These are phyloP conservation scores for Quercus parvula DNA, from an alignment of 306 rosid species.

Conservation along the genomic window DNA sequence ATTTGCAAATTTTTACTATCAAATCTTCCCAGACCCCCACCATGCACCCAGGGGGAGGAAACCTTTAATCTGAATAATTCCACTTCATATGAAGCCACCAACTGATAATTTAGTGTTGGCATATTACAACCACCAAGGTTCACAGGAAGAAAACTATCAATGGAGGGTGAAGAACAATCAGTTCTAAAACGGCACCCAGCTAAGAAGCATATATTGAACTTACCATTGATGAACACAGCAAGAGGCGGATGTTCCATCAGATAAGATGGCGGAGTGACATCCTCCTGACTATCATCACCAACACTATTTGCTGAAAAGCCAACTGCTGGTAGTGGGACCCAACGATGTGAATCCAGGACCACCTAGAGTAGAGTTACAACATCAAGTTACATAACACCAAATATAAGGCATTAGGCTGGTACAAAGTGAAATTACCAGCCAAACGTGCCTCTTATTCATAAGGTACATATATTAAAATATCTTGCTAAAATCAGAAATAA, in stretches of 20 bases:
- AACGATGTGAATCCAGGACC: slow-evolving; percentile 98
- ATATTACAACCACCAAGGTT: background rate
- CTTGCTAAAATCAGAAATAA: slow-evolving; percentile 12
- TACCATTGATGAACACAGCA: slow-evolving; percentile 97
- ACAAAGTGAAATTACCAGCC: slow-evolving; percentile 17
- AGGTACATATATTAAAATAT: slow-evolving; percentile 8
- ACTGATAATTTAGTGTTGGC: background rate
- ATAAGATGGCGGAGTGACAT: slow-evolving; percentile 83
- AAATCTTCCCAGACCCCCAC: no score
- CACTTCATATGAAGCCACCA: background rate
- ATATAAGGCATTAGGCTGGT: slow-evolving; percentile 1
- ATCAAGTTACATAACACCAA: slow-evolving; percentile 17
- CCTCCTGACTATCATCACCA: slow-evolving; percentile 81
- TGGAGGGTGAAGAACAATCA: slow-evolving; percentile 9
- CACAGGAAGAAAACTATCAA: background rate
- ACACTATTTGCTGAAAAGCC: slow-evolving; percentile 61
- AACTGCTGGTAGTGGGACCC: slow-evolving; percentile 95
- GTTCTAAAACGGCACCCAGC: slow-evolving; percentile 2
- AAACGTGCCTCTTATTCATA: slow-evolving; percentile 4
- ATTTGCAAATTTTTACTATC: background rate
- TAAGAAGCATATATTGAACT: slow-evolving; percentile 24
- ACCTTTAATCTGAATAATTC: background rate
- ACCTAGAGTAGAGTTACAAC: slow-evolving; percentile 40
- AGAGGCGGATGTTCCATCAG: slow-evolving; percentile 99
- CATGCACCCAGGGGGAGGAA: background rate